Conservation (phyloP, 140 eudicot genomes). For the Eryngium alpinum region DNA sequence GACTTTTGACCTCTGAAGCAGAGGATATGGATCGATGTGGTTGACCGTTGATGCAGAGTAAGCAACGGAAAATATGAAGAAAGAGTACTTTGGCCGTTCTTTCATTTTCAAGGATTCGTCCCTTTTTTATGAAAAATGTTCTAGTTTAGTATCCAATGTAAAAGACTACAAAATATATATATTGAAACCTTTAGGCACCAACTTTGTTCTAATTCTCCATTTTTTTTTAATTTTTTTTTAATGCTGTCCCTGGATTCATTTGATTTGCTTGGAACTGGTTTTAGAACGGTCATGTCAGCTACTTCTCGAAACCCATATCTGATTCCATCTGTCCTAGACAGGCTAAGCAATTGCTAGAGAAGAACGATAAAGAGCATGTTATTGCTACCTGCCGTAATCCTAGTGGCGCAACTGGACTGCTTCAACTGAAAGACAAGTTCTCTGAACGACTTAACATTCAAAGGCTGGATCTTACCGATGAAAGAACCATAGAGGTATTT, state of each 20-base stretch:
- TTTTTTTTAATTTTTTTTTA: not conserved
- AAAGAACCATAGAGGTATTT: conserved; percentile 79
- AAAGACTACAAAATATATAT: not conserved
- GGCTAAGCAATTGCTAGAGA: conserved; percentile 81
- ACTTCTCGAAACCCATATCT: not conserved
- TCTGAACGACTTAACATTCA: conserved; percentile 62
- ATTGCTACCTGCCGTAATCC: conserved; percentile 91
- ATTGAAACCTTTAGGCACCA: not conserved
- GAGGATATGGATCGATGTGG: not conserved
- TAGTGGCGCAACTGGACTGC: conserved; percentile 49
- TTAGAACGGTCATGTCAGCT: not conserved
- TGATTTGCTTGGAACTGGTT: not conserved
- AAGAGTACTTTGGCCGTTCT: not conserved
- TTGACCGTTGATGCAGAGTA: not conserved
- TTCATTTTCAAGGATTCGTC: not conserved
- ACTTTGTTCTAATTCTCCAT: not conserved
- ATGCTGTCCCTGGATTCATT: not conserved
- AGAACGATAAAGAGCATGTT: conserved; percentile 55
- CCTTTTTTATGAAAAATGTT: not conserved
- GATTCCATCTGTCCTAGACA: conserved; percentile 15
- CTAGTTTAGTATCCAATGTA: not conserved
- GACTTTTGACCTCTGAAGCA: too few species aligned
- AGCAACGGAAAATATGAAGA: not conserved
- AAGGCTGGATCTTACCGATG: conserved; percentile 71
- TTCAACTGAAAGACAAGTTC: conserved; percentile 55